Conservation (phyloP, 495 filamentous ascomycete genomes). For the Penicillium atrosanguineum region DNA sequence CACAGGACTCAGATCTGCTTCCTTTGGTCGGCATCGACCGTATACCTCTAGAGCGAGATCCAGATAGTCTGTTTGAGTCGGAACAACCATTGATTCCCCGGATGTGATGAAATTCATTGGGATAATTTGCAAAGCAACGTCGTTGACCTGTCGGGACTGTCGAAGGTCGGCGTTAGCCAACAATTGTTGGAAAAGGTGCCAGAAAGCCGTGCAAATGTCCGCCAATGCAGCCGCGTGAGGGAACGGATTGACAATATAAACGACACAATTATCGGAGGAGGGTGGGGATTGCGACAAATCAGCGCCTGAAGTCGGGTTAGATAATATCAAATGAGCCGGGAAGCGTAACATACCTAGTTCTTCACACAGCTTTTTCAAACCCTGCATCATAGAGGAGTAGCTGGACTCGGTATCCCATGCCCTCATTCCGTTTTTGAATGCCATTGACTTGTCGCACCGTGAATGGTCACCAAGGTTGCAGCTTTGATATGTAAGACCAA, state of each 20-base stretch:
- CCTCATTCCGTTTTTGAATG: conserved; percentile 59
- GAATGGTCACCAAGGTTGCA: conserved; percentile 74
- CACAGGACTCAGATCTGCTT: conserved; percentile 32
- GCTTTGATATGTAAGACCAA: conserved; percentile 73
- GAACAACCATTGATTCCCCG: conserved; percentile 61
- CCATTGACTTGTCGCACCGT: conserved; percentile 49
- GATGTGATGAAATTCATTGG: conserved; percentile 70
- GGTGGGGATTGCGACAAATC: conserved; percentile 44
- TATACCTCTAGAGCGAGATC: conserved; percentile 82
- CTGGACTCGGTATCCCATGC: conserved; percentile 42
- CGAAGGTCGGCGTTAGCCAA: conserved; percentile 45
- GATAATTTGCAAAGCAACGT: conserved; percentile 81
- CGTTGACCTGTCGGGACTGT: conserved; percentile 53
- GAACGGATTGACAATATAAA: conserved; percentile 85
- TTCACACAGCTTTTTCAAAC: conserved; percentile 39
- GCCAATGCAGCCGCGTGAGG: conserved; percentile 61
- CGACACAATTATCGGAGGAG: conserved; percentile 64
- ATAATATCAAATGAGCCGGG: conserved; percentile 12
- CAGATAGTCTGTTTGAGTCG: conserved; percentile 61
- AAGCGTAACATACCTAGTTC: conserved; percentile 38
- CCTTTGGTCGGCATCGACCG: conserved; percentile 68
- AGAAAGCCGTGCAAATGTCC: conserved; percentile 76
- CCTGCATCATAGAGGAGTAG: conserved; percentile 37
- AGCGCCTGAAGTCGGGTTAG: conserved; percentile 21
- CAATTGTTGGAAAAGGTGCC: conserved; percentile 71